Evolutionary conservation across 768 basidiomycete genomes (phyloP).

Genomic region (Pisolithus orientalis): DNA sequence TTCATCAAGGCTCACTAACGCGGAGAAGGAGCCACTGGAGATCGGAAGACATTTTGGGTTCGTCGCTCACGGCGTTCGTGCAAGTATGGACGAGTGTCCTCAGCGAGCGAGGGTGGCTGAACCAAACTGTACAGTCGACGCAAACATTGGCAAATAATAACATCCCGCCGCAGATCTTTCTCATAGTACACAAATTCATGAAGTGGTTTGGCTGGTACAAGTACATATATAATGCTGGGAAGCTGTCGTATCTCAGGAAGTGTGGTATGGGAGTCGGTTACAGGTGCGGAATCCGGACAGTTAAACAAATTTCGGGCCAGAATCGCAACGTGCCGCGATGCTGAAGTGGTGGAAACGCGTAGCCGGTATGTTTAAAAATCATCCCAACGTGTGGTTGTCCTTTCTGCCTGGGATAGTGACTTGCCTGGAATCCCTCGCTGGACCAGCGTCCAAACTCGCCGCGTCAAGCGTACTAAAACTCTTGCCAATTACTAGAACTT

Average conservation of each 20-base stretch:
- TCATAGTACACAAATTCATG: no score
- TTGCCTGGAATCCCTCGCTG: not conserved
- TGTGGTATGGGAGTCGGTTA: no score
- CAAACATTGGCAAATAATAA: conserved; percentile 25
- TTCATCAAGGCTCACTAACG: conserved; percentile 40
- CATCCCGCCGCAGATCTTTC: not conserved
- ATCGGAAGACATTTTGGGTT: conserved; percentile 69
- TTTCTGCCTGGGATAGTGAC: not conserved
- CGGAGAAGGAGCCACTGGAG: conserved; percentile 93
- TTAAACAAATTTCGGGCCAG: no score
- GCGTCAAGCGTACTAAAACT: not conserved
- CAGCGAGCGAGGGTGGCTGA: conserved; percentile 27
- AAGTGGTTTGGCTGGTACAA: conserved; percentile 7
- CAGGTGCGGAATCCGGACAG: no score
- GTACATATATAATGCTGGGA: conserved; percentile 12
- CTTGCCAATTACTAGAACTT: not conserved
- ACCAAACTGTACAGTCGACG: conserved; percentile 24
- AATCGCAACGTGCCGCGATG: no score
- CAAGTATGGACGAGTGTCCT: conserved; percentile 8
- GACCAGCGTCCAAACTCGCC: not conserved
- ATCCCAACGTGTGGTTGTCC: no score
- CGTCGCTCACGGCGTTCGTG: conserved; percentile 5
- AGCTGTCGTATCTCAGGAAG: no score
- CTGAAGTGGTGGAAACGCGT: no score
- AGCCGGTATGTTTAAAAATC: no score